phyloP scores from a whole-genome alignment of 768 basidiomycete species.

The Phaeolepiota aurea region DNA sequence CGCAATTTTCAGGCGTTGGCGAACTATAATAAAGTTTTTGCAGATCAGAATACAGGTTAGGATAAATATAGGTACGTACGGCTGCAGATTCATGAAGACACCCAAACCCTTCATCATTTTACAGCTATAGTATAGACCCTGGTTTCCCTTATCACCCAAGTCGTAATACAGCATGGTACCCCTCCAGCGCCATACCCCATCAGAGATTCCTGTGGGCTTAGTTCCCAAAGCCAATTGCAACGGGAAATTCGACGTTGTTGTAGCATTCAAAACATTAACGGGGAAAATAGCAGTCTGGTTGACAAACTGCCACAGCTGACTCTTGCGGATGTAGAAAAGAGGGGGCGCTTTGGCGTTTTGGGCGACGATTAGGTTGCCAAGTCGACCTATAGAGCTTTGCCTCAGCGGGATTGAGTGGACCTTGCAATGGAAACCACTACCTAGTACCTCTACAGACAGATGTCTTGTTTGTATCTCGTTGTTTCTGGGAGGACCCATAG shows the following conservation, averaged over 20 bases:
- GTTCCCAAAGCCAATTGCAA: conserved; percentile 38
- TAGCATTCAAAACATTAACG: conserved; percentile 47
- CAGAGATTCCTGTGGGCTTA: conserved; percentile 27
- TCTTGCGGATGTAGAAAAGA: conserved; percentile 45
- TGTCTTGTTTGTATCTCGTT: conserved; percentile 15
- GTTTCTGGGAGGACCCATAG: conserved; percentile 17
- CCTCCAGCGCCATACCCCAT: conserved; percentile 45
- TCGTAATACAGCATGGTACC: conserved; percentile 49
- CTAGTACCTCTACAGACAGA: conserved; percentile 21
- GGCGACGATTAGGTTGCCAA: conserved; percentile 40
- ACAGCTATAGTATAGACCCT: conserved; percentile 38
- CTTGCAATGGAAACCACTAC: conserved; percentile 12
- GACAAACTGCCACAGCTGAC: conserved; percentile 42
- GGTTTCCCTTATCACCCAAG: conserved; percentile 28
- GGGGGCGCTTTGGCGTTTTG: conserved; percentile 25
- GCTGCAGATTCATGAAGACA: conserved; percentile 38
- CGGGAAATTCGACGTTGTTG: conserved; percentile 30
- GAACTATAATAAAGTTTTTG: conserved; percentile 14
- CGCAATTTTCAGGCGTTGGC: conserved; percentile 29
- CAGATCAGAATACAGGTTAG: conserved; percentile 6
- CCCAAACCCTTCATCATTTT: conserved; percentile 27
- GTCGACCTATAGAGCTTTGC: conserved; percentile 23
- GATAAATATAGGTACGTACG: conserved; percentile 36
- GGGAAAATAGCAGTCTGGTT: conserved; percentile 50
- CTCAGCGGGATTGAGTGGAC: background rate